Base-by-base conservation (phyloP, 2,329 filamentous ascomycete species). In the Neoarthrinium moseri region DNA sequence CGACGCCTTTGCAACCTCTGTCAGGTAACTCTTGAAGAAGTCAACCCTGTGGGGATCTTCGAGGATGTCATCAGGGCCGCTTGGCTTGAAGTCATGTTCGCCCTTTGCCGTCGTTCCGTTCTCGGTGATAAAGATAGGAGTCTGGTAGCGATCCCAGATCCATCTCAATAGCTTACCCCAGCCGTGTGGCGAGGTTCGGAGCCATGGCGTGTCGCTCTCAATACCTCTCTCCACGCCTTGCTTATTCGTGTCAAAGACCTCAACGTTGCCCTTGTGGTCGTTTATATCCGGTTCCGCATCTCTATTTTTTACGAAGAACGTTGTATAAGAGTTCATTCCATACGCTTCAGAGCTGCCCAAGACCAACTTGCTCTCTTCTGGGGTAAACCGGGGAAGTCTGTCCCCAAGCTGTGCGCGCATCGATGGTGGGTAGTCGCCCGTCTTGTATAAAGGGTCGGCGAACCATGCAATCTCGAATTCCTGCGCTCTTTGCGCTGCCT, bases 401-500 rank as follows among this genome's bases (percentile, higher is more conserved):
- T 67, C 62, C 6, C 65, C 67, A 1, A 70, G 63, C 41, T 68
- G 66, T 4, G 57, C 60, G 2, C 68, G 59, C 68, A 71, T 71
- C 4, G 58, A 65, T 0, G 59, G 58, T 1, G 69, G 68, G 18
- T 71, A 71, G 43, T 69, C 67, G 36, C 65, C 66, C 4, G 55
- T 60, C 51, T 63, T 54, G 41, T 69, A 69, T 5, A 69, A 45
- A 8, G 67, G 67, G 36, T 69, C 65, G 8, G 59, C 66, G 33
- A 69, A 72, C 69, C 69, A 72, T 2, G 59, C 67, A 33, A 71
- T 69, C 45, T 70, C 66, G 22, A 72, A 72, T 42, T 71, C 66
- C 18, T 61, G 60, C 1, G 64, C 64, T n/a, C 67, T 58, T 46
- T 71, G 56, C 6, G 68, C 66, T 1, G 67, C 67, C 32, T 64